Evolutionary conservation across 805 yeast genomes (phyloP), one percentile per base, ranked within the genome.

Genomic region (Kodamaea fukazawae): DNA sequence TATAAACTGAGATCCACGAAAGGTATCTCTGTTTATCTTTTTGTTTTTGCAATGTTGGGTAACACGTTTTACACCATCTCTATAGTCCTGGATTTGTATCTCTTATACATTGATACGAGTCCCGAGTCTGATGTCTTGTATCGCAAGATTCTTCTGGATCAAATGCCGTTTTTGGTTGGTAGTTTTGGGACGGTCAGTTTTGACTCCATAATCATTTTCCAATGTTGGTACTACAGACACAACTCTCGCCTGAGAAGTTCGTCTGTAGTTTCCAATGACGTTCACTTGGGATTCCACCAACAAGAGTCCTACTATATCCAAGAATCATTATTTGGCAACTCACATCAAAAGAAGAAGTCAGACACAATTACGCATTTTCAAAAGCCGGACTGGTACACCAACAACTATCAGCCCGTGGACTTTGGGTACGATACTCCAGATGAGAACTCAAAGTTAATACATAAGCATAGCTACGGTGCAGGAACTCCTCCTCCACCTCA

Each of bases 131-230:
- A 32, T 15, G 27, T 32, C 18, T n/a, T 32, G 2, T 32, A 20
- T 27, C 35, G 35, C n/a, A 22, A 41, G 22, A 49, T 56, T 3
- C 44, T 56, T 18, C 48, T 65, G 47, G 80, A 78, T 34, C 96
- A 89, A 52, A 57, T 87, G 38, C 96, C 97, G 0, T 90, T 82
- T 54, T 70, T 91, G 23, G 53, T 88, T 17, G 96, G 97, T 1
- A 81, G 93, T 48, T 75, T 53, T 1, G 62, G 61, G 7, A 58
- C 63, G 0, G 53, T 57, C 7, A 7, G 48, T 13, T 53, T 51
- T 18, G 73, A 67, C 46, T 36, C 45, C 14, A 46, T 61, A 12
- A 57, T 68, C 18, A 47, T 68, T 26, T 47, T 57, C 33, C 73
- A 68, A 48, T 62, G 54, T 42, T 58, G 62, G 63, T 40, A 44